These are phyloP conservation scores for Porcisia hertigi DNA, from an alignment of 208 protist species.

Conservation along the genomic window DNA sequence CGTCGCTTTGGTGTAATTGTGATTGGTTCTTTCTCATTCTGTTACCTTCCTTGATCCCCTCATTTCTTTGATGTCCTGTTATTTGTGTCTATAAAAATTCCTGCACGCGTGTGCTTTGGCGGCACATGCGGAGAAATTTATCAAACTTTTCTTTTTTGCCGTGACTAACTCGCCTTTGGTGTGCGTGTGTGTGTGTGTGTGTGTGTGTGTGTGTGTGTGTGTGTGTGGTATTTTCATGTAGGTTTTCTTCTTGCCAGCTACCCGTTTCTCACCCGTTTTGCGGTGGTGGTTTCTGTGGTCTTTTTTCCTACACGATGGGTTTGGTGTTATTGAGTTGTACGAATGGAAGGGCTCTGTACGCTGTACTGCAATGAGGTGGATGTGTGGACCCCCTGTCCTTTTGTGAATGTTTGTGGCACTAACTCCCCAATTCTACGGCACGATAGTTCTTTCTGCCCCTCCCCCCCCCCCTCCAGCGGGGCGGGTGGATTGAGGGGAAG, in stretches of 20 bases:
- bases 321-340: too few relatives aligned
- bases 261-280: neutral
- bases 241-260: neutral
- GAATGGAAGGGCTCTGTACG: too few relatives aligned
- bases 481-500: too few relatives aligned
- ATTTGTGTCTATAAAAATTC: neutral
- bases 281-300: neutral
- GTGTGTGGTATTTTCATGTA: neutral
- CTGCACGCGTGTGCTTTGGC: neutral
- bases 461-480: too few relatives aligned
- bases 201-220: neutral
- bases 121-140: neutral
- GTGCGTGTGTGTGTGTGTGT: neutral
- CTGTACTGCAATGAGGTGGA: too few relatives aligned
- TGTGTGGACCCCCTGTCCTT: too few relatives aligned
- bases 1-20: neutral
- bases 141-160: neutral
- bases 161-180: neutral
- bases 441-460: too few relatives aligned
- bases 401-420: too few relatives aligned
- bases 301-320: too few relatives aligned
- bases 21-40: neutral
- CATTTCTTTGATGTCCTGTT: neutral
- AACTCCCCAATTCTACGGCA: too few relatives aligned
- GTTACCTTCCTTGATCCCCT: neutral